Base-by-base conservation (phyloP, 202 grass and related monocot genomes). In the Cymbopogon flexuosus region DNA sequence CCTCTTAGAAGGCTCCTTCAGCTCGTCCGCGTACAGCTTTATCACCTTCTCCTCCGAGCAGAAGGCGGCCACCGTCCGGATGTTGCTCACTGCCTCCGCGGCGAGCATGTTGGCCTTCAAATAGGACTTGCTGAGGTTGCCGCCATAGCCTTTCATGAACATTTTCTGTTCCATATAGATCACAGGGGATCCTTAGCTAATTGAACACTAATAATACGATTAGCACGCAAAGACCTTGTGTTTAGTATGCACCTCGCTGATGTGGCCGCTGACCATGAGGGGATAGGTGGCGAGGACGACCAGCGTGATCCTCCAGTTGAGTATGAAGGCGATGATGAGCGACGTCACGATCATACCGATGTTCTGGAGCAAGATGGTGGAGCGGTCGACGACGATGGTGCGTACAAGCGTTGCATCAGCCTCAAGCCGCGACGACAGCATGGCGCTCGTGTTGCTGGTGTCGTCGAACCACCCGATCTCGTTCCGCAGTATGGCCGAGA, bases 91-190 rank as follows among this genome's bases (percentile, higher is more conserved):
- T 0, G 95, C 95, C 91, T 98, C 95, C 11, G 95, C 95, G 5
- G 95, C 95, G 21, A 98, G 90, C 95, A 94, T 98, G 77, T 98
- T 98, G 2, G 95, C 95, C 45, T 94, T 98, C 16, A 94, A 82
- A 62, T 98, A 98, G 19, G 89, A 89, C 84, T 91, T 95, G 75
- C 76, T 83, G 16, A 98, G 81, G 86, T 98, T 89, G 68, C 88
- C 90, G 13, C 95, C 95, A 16, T 91, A 98, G 0, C 95, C 95
- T 84, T 92, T 94, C 95, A 98, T 95, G 95, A 98, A 98, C 78
- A 98, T 79, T 90, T 98, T 98, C 95, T 98, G 90, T 77, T 63
- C 24, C 43, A 65, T 61, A 21, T 61, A 21, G 69, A 0, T 5
- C 18, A 78, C 8, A 54, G 19, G 8, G 22, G 14, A 58, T 23